These are phyloP conservation scores for Ophiosphaerella herpotricha DNA, from an alignment of 2,329 filamentous ascomycete genomes.

Conservation along the genomic window DNA sequence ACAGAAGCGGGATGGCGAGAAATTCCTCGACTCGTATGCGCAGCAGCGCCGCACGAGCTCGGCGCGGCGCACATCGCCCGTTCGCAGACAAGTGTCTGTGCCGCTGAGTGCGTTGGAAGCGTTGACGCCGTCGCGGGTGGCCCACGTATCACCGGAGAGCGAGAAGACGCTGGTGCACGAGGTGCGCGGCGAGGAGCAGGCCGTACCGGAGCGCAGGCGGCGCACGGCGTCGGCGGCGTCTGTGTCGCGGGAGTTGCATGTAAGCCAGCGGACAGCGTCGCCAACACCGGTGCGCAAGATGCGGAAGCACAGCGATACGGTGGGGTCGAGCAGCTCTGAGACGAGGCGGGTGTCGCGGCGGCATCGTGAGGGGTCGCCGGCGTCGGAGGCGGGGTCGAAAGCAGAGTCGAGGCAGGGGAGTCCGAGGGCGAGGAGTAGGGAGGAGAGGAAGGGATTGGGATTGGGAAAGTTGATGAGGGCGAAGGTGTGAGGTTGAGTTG, in stretches of 20 bases:
- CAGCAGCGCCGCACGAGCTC: constrained; percentile 8
- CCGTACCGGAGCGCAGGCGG: background rate
- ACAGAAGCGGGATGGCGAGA: constrained; percentile 29
- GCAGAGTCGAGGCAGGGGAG: constrained; percentile 14
- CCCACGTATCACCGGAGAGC: too few species aligned
- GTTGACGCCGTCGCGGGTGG: too few species aligned
- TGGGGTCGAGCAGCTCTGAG: constrained; percentile 20
- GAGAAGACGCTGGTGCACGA: too few species aligned
- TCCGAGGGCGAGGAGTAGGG: constrained; percentile 10
- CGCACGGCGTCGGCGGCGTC: background rate
- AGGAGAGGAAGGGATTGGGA: constrained; percentile 8
- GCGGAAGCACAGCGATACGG: constrained; percentile 28
- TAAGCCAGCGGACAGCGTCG: constrained; percentile 3
- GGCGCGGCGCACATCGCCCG: constrained; percentile 1
- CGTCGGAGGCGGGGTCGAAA: constrained; percentile 9
- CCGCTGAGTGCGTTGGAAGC: too few species aligned
- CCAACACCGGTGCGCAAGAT: constrained; percentile 14
- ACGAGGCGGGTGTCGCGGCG: constrained; percentile 9
- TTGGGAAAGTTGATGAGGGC: constrained; percentile 18
- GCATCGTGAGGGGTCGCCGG: constrained; percentile 13
- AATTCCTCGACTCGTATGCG: constrained; percentile 25
- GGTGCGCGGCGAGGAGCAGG: too few species aligned
- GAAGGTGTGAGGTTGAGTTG: constrained; percentile 8
- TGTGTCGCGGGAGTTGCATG: background rate
- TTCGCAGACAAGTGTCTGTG: too few species aligned